These are phyloP conservation scores for Neolentinus lepideus DNA, from an alignment of 1,284 basidiomycete genomes.

Conservation along the genomic window DNA sequence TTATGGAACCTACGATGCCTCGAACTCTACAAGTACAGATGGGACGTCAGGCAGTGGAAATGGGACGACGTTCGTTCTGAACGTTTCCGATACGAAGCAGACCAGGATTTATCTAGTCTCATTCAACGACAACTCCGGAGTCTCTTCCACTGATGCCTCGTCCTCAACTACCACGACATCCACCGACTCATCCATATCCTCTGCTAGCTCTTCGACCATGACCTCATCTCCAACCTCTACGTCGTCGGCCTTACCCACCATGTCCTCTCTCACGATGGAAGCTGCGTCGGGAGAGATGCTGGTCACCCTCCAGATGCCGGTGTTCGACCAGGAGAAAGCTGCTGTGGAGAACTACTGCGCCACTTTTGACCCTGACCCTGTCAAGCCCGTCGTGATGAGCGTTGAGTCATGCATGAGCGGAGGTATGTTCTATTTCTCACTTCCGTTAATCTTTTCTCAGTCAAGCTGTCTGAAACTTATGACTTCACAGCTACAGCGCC, in stretches of 20 bases:
- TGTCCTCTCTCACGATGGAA: slow-evolving; percentile 5
- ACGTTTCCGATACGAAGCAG: slow-evolving; percentile 26
- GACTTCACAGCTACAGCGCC: neutral
- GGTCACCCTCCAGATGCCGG: slow-evolving; percentile 25
- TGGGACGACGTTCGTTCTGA: slow-evolving; percentile 21
- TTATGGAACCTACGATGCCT: neutral
- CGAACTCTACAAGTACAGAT: neutral
- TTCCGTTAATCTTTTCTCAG: neutral
- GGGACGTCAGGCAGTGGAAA: slow-evolving; percentile 11
- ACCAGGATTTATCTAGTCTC: slow-evolving; percentile 27
- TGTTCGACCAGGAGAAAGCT: slow-evolving; percentile 23
- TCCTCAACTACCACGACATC: neutral
- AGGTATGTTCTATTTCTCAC: neutral
- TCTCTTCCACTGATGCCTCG: neutral
- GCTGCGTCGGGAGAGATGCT: slow-evolving; percentile 9
- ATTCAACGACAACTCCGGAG: neutral
- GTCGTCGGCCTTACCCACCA: slow-evolving; percentile 4
- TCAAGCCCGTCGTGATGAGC: slow-evolving; percentile 20
- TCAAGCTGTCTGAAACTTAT: neutral
- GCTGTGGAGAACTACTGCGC: slow-evolving; percentile 25
- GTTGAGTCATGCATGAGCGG: slow-evolving; percentile 18
- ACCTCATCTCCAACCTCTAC: neutral
- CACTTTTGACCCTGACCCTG: slow-evolving; percentile 25
- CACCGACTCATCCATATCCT: neutral
- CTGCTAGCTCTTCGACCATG: neutral